Evolutionary conservation across 257 asterid species (phyloP), one percentile per base, ranked within the genome.

Genomic region (Cynanchum wilfordii): DNA sequence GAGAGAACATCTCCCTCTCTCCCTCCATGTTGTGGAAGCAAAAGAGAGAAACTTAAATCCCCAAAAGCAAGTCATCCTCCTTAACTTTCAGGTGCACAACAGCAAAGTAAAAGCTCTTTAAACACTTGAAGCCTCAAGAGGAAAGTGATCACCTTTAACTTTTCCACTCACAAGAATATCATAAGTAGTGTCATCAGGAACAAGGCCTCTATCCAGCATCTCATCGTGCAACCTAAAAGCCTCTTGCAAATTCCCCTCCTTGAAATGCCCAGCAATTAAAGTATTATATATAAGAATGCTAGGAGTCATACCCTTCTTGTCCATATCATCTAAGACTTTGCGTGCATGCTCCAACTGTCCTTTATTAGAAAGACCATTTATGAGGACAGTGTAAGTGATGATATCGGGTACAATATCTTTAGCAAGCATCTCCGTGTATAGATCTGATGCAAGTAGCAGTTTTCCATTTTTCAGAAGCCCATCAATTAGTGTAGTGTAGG

Each of bases 221-320:
- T 93, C 96, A 64, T 90, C 91, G 56, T 89, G 96, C 86, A 87
- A 76, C 82, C 86, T 84, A 89, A 84, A 87, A 56, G 98, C 97
- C 84, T 90, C 96, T 74, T 75, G 84, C 83, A 93, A 73, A 82
- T 89, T 84, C 66, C 95, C 93, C 83, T 86, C 89, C 84, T 77
- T 89, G 81, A 90, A 93, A 68, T 84, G 85, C 68, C 90, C 91
- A 42, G 88, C 85, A 74, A 88, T 89, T 62, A 90, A 64, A 9
- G 90, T 76, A 78, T 82, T 85, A 79, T 89, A 89, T 70, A 93
- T 84, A 54, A 89, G 87, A 51, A 76, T 82, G 79, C 84, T 87
- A 54, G 96, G 96, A 67, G 84, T 69, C 72, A 82, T 66, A n/a
- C 71, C 76, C 82, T 78, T 93, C 56, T 49, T 33, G 33, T 70